These are phyloP conservation scores for Apiospora koreana DNA, from an alignment of 2,329 filamentous ascomycete genomes.

Conservation along the genomic window DNA sequence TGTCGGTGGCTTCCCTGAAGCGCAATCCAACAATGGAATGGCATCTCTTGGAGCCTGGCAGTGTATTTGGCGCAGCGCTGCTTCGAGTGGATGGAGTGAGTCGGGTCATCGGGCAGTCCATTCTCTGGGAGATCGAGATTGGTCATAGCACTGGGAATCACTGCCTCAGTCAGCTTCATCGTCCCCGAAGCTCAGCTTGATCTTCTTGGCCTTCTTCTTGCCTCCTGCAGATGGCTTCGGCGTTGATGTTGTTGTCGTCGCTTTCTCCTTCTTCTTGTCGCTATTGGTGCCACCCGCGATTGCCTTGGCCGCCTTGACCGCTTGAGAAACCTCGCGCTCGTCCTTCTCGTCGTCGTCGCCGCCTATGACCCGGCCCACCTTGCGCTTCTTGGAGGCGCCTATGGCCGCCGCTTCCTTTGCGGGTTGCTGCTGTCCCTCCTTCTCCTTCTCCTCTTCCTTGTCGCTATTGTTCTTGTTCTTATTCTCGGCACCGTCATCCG, in stretches of 20 bases:
- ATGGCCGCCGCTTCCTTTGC: slow-evolving; percentile 33
- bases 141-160: neutral
- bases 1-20: too few species aligned
- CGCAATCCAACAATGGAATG: too few species aligned
- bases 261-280: slow-evolving; percentile 18
- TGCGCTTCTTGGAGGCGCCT: slow-evolving; percentile 55
- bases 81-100: neutral
- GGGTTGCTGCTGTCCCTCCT: slow-evolving; percentile 23
- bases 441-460: slow-evolving; percentile 26
- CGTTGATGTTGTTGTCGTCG: slow-evolving; percentile 19
- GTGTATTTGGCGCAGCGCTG: neutral
- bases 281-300: slow-evolving; percentile 7
- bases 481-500: slow-evolving; percentile 34
- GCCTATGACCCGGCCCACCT: slow-evolving; percentile 52
- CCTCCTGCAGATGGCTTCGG: slow-evolving; percentile 2
- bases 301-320: slow-evolving; percentile 27
- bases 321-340: slow-evolving; percentile 14
- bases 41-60: too few species aligned
- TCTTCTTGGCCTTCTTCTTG: slow-evolving; percentile 55
- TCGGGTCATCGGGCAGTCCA: neutral
- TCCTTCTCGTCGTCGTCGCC: slow-evolving; percentile 29
- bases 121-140: neutral
- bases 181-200: slow-evolving; percentile 68
- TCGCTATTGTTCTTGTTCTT: slow-evolving; percentile 10
- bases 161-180: slow-evolving; percentile 45